Percentiles rank a stretch among this genome's conserved stretches.
Evolutionary conservation across 306 rosid genomes (phyloP).

Genomic region (Urtica urens): DNA sequence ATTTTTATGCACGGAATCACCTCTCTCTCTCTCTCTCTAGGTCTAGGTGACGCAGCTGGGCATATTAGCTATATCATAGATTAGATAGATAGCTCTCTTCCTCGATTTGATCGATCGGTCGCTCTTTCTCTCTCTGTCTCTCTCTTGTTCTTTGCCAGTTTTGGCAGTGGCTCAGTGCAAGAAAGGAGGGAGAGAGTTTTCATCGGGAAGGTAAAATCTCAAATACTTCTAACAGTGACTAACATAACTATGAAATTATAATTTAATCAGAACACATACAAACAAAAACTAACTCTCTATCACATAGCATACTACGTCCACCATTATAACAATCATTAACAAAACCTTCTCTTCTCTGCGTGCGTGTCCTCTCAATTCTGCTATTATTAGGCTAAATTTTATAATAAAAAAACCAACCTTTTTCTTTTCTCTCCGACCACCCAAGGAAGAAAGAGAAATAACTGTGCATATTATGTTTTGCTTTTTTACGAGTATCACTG

Average conservation of each 20-base stretch:
- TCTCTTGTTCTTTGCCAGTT: constrained; percentile 38
- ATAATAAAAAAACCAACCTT: no score
- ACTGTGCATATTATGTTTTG: not conserved
- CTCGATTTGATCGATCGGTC: constrained; percentile 77
- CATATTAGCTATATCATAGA: constrained; percentile 43
- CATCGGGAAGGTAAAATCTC: constrained; percentile 92
- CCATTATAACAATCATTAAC: not conserved
- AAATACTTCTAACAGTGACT: constrained; percentile 13
- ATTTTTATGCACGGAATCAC: no score
- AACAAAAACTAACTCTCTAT: constrained; percentile 4
- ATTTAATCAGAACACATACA: not conserved
- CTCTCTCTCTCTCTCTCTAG: not conserved
- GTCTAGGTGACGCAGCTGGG: constrained; percentile 41
- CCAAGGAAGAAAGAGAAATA: constrained; percentile 1
- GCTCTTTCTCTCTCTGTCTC: constrained; percentile 26
- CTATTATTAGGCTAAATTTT: not conserved
- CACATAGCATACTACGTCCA: not conserved
- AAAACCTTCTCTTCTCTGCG: not conserved
- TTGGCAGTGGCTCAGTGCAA: constrained; percentile 65
- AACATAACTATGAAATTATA: no score
- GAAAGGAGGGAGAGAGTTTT: constrained; percentile 61
- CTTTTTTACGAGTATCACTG: constrained; percentile 15
- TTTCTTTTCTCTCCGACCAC: not conserved
- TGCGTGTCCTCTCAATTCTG: not conserved
- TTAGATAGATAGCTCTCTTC: constrained; percentile 29